These are phyloP conservation scores for Cercospora beticola DNA, from an alignment of 2,329 filamentous ascomycete genomes.

Conservation along the genomic window DNA sequence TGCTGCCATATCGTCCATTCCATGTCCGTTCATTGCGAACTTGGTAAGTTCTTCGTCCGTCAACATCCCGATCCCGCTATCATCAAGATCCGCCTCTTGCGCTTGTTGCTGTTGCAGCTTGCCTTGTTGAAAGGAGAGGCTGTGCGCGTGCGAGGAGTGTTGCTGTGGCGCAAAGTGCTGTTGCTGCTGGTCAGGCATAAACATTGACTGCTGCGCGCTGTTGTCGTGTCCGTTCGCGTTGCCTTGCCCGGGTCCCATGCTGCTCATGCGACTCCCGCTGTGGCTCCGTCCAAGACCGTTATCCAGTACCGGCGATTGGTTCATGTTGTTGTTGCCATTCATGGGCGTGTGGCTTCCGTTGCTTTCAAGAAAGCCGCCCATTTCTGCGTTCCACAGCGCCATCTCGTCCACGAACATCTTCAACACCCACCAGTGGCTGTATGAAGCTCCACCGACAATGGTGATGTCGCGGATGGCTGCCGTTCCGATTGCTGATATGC, in stretches of 20 bases:
- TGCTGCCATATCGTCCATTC: conserved; percentile 16
- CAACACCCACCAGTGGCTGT: conserved; percentile 91
- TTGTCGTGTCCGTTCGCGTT: conserved; percentile 20
- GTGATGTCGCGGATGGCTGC: conserved; percentile 80
- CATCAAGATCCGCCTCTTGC: conserved; percentile 39
- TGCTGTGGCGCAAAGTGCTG: conserved; percentile 23
- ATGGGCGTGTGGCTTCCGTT: conserved; percentile 11
- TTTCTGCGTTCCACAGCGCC: conserved; percentile 83
- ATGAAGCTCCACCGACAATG: conserved; percentile 73
- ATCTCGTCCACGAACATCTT: conserved; percentile 97
- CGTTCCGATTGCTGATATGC: conserved; percentile 72
- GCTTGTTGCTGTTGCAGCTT: conserved; percentile 17
- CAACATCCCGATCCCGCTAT: conserved; percentile 42
- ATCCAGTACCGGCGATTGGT: conserved; percentile 30
- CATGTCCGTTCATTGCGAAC: conserved; percentile 24
- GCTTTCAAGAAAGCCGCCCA: conserved; percentile 77
- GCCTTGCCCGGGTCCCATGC: conserved; percentile 32
- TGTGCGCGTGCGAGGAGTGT: conserved; percentile 21
- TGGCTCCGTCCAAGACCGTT: conserved; percentile 31
- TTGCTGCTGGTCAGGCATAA: conserved; percentile 26
- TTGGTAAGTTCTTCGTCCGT: conserved; percentile 38
- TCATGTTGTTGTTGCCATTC: conserved; percentile 17
- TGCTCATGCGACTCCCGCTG: conserved; percentile 37
- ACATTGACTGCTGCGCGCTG: conserved; percentile 18
- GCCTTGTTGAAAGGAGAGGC: conserved; percentile 18